Conservation (phyloP, 768 basidiomycete genomes). For the Termitomyces bulborhizus region DNA sequence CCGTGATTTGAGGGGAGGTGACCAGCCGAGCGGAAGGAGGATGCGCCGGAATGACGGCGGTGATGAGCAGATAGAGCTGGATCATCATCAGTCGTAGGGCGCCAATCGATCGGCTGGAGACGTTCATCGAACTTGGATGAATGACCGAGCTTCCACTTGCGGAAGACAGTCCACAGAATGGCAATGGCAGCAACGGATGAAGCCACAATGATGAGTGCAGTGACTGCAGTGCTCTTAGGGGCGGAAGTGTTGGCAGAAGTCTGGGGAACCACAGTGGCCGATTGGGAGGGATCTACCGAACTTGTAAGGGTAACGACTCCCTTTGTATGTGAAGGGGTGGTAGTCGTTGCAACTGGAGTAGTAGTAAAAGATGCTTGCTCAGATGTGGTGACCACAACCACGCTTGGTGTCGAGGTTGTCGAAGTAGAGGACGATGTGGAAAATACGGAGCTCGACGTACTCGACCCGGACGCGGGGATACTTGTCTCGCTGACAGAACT, state of each 20-base stretch:
- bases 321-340: conserved; percentile 4
- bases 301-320: conserved; percentile 22
- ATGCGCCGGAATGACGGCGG: conserved; percentile 49
- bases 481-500: conserved; percentile 2
- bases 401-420: conserved; percentile 1
- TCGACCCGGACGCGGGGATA: conserved; percentile 3
- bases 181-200: conserved; percentile 60
- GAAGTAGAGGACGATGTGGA: conserved; percentile 3
- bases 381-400: conserved; percentile 14
- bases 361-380: conserved; percentile 11
- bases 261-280: conserved; percentile 23
- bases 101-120: conserved; percentile 86
- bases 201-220: conserved; percentile 65
- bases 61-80: conserved; percentile 44
- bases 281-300: conserved; percentile 21
- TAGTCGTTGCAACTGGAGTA: conserved; percentile 17
- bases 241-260: conserved; percentile 20
- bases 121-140: conserved; percentile 79
- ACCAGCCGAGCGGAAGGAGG: conserved; percentile 63
- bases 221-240: conserved; percentile 39
- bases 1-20: conserved; percentile 25
- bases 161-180: conserved; percentile 84
- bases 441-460: conserved; percentile 6
- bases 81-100: conserved; percentile 52
- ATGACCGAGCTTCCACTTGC: conserved; percentile 86